Evolutionary conservation across 768 basidiomycete species (phyloP).

Genomic region (Boletus sensibilis): DNA sequence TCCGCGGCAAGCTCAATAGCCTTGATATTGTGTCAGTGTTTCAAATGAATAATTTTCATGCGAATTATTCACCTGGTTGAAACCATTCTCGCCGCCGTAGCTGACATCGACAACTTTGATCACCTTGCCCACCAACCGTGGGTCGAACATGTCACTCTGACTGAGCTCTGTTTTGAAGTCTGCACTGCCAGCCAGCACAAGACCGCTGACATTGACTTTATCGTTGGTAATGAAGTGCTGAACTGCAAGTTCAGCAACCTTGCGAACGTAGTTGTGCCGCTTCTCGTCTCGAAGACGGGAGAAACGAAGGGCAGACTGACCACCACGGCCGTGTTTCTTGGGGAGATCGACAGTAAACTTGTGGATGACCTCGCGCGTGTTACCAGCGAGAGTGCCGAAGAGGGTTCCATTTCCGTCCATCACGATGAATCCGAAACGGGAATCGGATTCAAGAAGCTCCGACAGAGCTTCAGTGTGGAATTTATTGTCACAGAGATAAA

Average conservation of each 20-base stretch:
- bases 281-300: conserved; percentile 99
- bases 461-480: conserved; percentile 98
- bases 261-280: conserved; percentile 99
- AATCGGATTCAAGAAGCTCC: conserved; percentile 95
- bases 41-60: not conserved
- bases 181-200: conserved; percentile 94
- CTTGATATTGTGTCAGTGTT: conserved; percentile 36
- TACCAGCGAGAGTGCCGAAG: conserved; percentile 93
- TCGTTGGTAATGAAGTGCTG: conserved; percentile 98
- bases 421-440: conserved; percentile 98
- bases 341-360: conserved; percentile 99
- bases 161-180: conserved; percentile 99
- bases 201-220: conserved; percentile 95
- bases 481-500: conserved; percentile 99
- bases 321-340: conserved; percentile 99
- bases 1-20: conserved; percentile 97
- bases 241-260: conserved; percentile 95
- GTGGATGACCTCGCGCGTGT: conserved; percentile 95
- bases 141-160: conserved; percentile 96
- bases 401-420: conserved; percentile 99
- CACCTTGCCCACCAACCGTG: conserved; percentile 80
- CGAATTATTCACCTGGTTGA: conserved; percentile 78
- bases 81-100: conserved; percentile 98
- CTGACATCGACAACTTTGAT: conserved; percentile 99
- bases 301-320: conserved; percentile 99